Evolutionary conservation across 208 protist genomes (phyloP).

Genomic region (Leishmania major): DNA sequence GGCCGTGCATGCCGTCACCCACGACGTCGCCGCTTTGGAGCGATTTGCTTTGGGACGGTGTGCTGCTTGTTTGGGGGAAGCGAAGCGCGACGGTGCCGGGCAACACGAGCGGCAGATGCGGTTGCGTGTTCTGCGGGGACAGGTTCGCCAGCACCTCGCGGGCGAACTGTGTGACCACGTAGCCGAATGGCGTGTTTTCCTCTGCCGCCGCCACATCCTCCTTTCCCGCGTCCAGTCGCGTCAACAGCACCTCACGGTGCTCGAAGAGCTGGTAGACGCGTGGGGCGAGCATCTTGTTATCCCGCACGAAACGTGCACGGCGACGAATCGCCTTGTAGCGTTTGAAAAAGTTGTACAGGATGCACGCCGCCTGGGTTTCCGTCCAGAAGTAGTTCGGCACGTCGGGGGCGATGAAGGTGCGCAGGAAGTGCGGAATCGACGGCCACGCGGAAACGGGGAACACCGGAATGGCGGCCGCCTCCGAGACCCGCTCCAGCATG

Average conservation of each 20-base stretch:
- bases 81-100: constrained; percentile 22
- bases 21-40: neutral
- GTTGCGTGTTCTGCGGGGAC: constrained; percentile 16
- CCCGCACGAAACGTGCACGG: constrained; percentile 45
- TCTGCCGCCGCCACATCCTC: constrained; percentile 50
- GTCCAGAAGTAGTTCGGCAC: constrained; percentile 74
- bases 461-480: constrained; percentile 50
- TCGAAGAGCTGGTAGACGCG: constrained; percentile 64
- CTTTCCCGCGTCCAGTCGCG: constrained; percentile 46
- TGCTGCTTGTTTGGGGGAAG: neutral
- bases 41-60: neutral
- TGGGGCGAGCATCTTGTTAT: constrained; percentile 70
- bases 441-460: constrained; percentile 50
- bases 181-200: constrained; percentile 68
- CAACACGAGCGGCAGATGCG: constrained; percentile 33
- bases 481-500: constrained; percentile 37
- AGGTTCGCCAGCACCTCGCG: constrained; percentile 39
- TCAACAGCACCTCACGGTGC: constrained; percentile 34
- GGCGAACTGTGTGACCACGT: constrained; percentile 55
- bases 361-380: constrained; percentile 33
- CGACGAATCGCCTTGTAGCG: constrained; percentile 36
- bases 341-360: constrained; percentile 61
- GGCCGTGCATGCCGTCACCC: too few species aligned
- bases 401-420: constrained; percentile 46
- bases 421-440: constrained; percentile 73